Conservation (phyloP, 108 stramenopile genomes). For the Nannochloropsis salina region DNA sequence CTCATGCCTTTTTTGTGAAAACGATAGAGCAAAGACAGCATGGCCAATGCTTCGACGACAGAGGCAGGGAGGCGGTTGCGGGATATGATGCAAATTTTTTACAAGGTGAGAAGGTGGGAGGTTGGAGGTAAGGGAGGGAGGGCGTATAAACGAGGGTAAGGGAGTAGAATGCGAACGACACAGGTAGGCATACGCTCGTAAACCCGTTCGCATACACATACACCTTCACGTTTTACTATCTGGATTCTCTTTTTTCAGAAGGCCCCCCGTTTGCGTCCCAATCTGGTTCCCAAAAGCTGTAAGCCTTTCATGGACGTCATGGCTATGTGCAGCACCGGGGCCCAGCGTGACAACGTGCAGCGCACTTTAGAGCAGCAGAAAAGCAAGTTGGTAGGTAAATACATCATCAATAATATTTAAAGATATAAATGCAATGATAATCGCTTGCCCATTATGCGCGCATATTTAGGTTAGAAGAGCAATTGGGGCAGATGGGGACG, state of each 20-base stretch:
- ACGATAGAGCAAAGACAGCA: too few relatives aligned
- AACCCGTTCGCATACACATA: too few relatives aligned
- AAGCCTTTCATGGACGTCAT: neutral
- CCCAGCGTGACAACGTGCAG: neutral
- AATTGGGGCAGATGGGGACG: neutral
- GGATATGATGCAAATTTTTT: neutral
- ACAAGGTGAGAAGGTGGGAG: neutral
- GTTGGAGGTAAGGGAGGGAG: neutral
- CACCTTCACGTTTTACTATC: too few relatives aligned
- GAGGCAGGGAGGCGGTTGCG: neutral
- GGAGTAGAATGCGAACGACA: too few relatives aligned
- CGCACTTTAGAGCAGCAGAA: neutral
- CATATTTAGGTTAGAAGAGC: neutral
- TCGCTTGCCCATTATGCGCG: neutral
- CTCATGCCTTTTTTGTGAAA: too few relatives aligned
- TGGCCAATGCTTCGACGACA: neutral
- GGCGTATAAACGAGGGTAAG: neutral
- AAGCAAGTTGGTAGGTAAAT: neutral
- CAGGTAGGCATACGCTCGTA: too few relatives aligned
- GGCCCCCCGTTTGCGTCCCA: neutral
- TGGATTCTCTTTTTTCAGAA: neutral
- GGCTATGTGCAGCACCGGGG: neutral
- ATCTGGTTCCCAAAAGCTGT: conserved; percentile 20
- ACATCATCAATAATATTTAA: neutral
- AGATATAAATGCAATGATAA: neutral